Base-by-base conservation (phyloP, 148 eudicot genomes). In the Vaccinium darrowii region DNA sequence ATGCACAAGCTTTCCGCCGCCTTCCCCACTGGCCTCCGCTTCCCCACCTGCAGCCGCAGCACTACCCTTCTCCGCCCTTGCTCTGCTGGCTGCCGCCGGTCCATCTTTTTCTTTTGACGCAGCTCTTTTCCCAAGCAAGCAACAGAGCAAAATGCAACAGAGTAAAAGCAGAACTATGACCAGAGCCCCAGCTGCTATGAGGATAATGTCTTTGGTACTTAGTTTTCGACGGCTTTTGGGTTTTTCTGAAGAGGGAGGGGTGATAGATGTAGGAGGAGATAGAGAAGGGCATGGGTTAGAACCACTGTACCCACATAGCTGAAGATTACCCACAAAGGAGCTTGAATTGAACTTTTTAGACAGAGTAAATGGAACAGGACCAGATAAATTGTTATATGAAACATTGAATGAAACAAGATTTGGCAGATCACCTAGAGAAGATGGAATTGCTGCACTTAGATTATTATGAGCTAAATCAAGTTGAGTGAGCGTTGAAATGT, bases 1-100 rank as follows among this genome's bases (percentile, higher is more conserved):
- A 81, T 93, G 98, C 8, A 95, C 98, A 76, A 95, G 87, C 86
- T 94, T 95, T 63, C 98, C 98, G 1, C 98, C 97, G 0, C 92
- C 82, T 60, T 93, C 98, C 14, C 92, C 92, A 16, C 93, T 89
- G 0, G 90, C 76, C 84, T 91, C 95, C 2, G 87, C 92, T 47
- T 92, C 92, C 1, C 88, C 84, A 1, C 84, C 92, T 1, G 85
- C 80, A 0, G 92, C 76, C 8, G 90, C 85, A 23, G 83, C 93
- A 15, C 86, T 90, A n/a, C 88, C 93, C 83, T 93, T 94, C 88
- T 88, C 92, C 0, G 88, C 91, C 75, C 87, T 84, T 57, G 89
- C 30, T 7, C 80, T 85, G 19, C 73, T 78, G 1, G 91, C 90
- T 0, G 79, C 85, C 10, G 84, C 88, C 18, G 78, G 86, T 6